Conservation (phyloP, 2,329 filamentous ascomycete species). For the Lachnellula subtilissima region DNA sequence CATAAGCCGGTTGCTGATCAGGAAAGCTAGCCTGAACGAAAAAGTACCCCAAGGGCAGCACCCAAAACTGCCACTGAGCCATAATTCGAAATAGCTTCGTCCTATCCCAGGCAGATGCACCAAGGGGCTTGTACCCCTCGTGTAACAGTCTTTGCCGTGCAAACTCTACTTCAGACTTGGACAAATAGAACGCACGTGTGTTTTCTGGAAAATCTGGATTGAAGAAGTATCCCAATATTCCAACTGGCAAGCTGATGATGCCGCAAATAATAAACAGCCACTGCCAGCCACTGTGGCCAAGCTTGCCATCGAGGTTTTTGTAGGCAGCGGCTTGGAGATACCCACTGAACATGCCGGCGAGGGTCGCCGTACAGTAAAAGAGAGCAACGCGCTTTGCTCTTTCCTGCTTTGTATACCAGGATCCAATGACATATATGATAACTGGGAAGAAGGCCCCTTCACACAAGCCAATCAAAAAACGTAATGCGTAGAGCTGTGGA, state of each 20-base stretch:
- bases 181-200: conserved; percentile 37
- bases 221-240: conserved; percentile 45
- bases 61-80: conserved; percentile 25
- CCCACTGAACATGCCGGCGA: conserved; percentile 43
- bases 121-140: conserved; percentile 21
- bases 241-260: conserved; percentile 49
- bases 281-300: conserved; percentile 38
- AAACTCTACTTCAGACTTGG: conserved; percentile 8
- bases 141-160: conserved; percentile 14
- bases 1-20: conserved; percentile 17
- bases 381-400: conserved; percentile 51
- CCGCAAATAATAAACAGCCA: conserved; percentile 48
- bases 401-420: conserved; percentile 40
- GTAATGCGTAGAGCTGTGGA: conserved; percentile 37
- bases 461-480: conserved; percentile 40
- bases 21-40: conserved; percentile 21
- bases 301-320: conserved; percentile 33
- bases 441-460: conserved; percentile 22
- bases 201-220: conserved; percentile 39
- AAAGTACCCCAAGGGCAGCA: conserved; percentile 23
- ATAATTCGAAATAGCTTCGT: conserved; percentile 24
- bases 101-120: conserved; percentile 19
- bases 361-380: conserved; percentile 48
- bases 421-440: conserved; percentile 40
- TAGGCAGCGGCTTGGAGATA: conserved; percentile 41